Percentiles rank a stretch among this genome's conserved stretches.
Evolutionary conservation across 179 eudicot species (phyloP).

Genomic region (Gypsophila paniculata): DNA sequence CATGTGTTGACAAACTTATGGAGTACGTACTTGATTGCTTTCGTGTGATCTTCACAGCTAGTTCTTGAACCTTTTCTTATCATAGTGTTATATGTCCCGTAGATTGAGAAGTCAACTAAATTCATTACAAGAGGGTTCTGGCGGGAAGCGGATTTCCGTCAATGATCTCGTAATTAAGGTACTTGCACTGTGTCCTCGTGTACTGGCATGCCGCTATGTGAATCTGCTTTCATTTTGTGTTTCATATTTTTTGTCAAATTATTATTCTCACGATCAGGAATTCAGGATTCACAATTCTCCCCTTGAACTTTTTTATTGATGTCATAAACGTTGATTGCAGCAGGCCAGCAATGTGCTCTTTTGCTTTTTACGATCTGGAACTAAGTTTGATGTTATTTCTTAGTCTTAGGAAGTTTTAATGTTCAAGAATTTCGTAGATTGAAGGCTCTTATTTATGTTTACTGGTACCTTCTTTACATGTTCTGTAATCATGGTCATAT

Average conservation of each 20-base stretch:
- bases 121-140: slow-evolving; percentile 84
- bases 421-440: not conserved
- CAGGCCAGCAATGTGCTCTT: not conserved
- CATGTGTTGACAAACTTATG: slow-evolving; percentile 90
- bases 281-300: not conserved
- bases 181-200: not conserved
- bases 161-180: slow-evolving; percentile 98
- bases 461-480: not conserved
- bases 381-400: not conserved
- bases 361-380: not conserved
- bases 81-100: slow-evolving; percentile 13
- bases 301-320: not conserved
- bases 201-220: not conserved
- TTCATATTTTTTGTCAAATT: not conserved
- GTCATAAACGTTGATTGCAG: not conserved
- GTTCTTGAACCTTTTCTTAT: slow-evolving; percentile 16
- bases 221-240: not conserved
- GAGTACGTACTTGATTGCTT: slow-evolving; percentile 48
- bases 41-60: not conserved
- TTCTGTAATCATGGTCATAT: not conserved
- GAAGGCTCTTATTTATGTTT: not conserved
- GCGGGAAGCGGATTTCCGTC: slow-evolving; percentile 81
- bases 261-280: not conserved
- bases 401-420: not conserved
- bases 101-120: slow-evolving; percentile 76